These are phyloP conservation scores for Entomophthora muscae DNA, from an alignment of 371 early-diverging fungal genomes.

Conservation along the genomic window DNA sequence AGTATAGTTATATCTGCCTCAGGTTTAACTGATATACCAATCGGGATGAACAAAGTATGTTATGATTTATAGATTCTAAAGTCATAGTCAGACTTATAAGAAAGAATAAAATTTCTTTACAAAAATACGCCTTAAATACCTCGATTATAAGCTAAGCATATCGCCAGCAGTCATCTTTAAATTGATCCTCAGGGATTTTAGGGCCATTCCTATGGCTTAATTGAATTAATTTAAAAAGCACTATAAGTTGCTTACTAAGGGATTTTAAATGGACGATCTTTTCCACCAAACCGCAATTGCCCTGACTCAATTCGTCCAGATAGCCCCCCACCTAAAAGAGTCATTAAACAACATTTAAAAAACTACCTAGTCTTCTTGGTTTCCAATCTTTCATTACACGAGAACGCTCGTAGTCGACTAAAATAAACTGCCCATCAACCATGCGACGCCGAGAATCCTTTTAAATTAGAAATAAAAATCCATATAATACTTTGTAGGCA, in stretches of 20 bases:
- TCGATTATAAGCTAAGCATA: background rate
- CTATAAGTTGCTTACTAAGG: constrained; percentile 16
- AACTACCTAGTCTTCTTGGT: constrained; percentile 24
- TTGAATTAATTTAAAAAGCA: background rate
- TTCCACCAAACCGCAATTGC: constrained; percentile 37
- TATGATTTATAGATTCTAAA: too few species aligned
- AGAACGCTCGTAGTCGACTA: constrained; percentile 37
- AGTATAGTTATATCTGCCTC: too few species aligned
- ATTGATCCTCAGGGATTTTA: background rate
- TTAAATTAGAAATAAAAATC: background rate
- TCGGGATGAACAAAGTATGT: too few species aligned
- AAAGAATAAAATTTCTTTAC: too few species aligned
- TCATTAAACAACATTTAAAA: background rate
- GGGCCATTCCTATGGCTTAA: background rate
- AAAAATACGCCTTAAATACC: too few species aligned
- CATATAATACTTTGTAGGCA: background rate
- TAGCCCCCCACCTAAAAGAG: constrained; percentile 28
- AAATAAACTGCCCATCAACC: constrained; percentile 22
- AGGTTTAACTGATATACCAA: too few species aligned
- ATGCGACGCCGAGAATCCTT: constrained; percentile 16
- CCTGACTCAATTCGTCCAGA: constrained; percentile 41
- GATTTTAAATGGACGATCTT: constrained; percentile 30
- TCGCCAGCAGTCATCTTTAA: background rate
- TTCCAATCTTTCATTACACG: constrained; percentile 33
- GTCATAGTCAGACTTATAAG: too few species aligned